Conservation (phyloP, 176 grass and related monocot species). For the Hsuehochloa calcarea region DNA sequence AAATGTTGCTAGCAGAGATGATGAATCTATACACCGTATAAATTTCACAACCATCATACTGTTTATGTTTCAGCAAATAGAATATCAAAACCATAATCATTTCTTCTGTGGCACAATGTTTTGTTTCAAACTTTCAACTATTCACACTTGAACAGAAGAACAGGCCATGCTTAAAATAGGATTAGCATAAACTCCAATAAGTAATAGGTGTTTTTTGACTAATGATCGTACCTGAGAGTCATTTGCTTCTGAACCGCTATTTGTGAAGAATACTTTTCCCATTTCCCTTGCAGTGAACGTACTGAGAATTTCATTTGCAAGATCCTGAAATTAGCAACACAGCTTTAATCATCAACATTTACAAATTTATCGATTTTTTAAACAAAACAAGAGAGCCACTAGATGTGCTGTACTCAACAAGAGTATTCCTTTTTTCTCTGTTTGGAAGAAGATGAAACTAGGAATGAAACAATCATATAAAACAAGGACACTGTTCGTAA, state of each 20-base stretch:
- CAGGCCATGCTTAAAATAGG: background rate
- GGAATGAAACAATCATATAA: background rate
- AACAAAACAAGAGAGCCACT: background rate
- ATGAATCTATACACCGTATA: background rate
- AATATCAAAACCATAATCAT: conserved; percentile 7
- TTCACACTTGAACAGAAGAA: conserved; percentile 2
- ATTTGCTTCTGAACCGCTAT: conserved; percentile 98
- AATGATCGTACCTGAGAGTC: conserved; percentile 67
- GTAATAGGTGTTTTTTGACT: background rate
- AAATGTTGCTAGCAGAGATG: background rate
- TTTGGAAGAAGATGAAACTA: background rate
- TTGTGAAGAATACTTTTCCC: conserved; percentile 95
- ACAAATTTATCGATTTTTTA: background rate
- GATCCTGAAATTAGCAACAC: conserved; percentile 50
- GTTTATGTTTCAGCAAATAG: background rate
- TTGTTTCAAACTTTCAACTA: background rate
- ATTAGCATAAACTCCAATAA: background rate
- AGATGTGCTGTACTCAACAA: background rate
- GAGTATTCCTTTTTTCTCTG: background rate
- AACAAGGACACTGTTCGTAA: background rate
- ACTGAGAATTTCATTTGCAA: conserved; percentile 46
- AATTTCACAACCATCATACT: background rate
- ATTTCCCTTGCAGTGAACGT: conserved; percentile 86
- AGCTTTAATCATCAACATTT: conserved; percentile 1
- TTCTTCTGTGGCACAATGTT: background rate